Evolutionary conservation across 1,139 yeast genomes (phyloP).

Genomic region (Meyerozyma elateridarum): DNA sequence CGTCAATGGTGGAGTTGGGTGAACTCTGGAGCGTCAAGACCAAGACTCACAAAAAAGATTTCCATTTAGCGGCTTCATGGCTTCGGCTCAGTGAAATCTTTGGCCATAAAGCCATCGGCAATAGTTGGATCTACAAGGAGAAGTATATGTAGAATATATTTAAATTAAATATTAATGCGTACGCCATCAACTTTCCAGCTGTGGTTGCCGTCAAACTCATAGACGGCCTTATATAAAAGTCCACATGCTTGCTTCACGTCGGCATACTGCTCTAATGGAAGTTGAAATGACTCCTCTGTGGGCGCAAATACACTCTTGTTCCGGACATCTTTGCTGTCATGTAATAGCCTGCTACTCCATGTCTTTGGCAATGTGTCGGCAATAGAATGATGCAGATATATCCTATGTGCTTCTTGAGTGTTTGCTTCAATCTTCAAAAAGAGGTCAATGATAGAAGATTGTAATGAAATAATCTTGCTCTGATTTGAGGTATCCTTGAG

Average conservation of each 20-base stretch:
- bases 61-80: slow-evolving; percentile 65
- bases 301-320: background rate
- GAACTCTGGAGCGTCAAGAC: slow-evolving; percentile 62
- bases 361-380: background rate
- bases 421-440: background rate
- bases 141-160: slow-evolving; percentile 48
- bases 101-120: slow-evolving; percentile 64
- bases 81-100: slow-evolving; percentile 60
- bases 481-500: background rate
- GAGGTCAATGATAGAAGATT: background rate
- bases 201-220: background rate
- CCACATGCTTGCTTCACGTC: slow-evolving; percentile 1
- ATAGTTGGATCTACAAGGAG: slow-evolving; percentile 74
- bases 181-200: slow-evolving; percentile 1
- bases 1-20: slow-evolving; percentile 70
- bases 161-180: background rate
- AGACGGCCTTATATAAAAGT: background rate
- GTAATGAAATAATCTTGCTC: background rate
- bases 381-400: too few species aligned
- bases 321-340: too few species aligned
- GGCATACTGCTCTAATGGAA: background rate
- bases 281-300: background rate
- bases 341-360: too few species aligned
- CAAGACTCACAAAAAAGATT: slow-evolving; percentile 52
- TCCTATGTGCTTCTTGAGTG: background rate